Base-by-base conservation (phyloP, 768 basidiomycete genomes). In the Psilocybe tampanensis region DNA sequence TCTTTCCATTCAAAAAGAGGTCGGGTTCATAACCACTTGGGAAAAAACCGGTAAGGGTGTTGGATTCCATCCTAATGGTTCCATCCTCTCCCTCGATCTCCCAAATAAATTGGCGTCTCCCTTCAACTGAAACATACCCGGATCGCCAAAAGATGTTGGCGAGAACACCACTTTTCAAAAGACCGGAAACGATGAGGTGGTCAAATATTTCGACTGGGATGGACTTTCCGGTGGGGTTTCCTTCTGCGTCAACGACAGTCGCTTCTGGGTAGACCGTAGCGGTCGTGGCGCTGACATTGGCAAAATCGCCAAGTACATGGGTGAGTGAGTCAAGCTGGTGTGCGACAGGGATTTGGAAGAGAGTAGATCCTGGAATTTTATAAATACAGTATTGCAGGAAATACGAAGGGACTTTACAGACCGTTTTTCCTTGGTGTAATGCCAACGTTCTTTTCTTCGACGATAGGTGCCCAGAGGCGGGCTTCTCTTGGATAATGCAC, bases 21-120 rank as follows among this genome's bases (percentile, higher is more conserved):
- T 56, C 44, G 3, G 59, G 57, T 17, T 64, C 57, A 8, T 29
- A 21, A 12, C 44, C 24, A 29, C 45, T 43, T 3, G 59, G 23
- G 21, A 55, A 32, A 9, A 29, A 34, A 5, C 53, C 61, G 13
- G 26, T 18, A 15, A 54, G 9, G 9, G 18, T 9, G n/a, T 50
- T 44, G n/a, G 49, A 53, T 24, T 62, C 58, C 36, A 66, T 52
- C 47, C 55, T 34, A 3, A 62, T 70, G 8, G 60, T 60, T 0
- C 72, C 71, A 0, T 71, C 67, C 36, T 74, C 72, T 7, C 73
- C 73, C 22, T 73, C 70, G 39, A 76, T 74, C 49, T 66, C 61
- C 74, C 74, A 75, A 5, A 62, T 29, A 18, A 76, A 63, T 2
- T 64, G 60, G 22, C 54, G 62, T 29, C 71, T 59, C 3, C 70